Evolutionary conservation across 768 basidiomycete genomes (phyloP).

Genomic region (Melanogaster broomeanus): DNA sequence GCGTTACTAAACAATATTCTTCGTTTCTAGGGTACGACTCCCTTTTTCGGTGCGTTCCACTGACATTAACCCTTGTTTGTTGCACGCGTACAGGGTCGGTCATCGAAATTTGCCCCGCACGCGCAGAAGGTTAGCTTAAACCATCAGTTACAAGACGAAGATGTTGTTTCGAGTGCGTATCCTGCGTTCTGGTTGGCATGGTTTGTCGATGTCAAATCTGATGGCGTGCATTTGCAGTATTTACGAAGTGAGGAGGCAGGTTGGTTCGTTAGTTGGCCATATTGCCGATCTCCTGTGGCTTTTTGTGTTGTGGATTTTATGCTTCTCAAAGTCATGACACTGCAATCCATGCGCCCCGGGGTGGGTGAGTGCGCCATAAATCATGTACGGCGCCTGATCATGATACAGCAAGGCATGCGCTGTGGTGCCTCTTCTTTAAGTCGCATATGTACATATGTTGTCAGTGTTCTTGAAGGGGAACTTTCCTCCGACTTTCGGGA

Average conservation of each 20-base stretch:
- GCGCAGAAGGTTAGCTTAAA: constrained; percentile 90
- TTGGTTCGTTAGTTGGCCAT: too few relatives aligned
- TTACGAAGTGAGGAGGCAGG: constrained; percentile 26
- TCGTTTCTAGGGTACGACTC: constrained; percentile 27
- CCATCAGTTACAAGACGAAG: constrained; percentile 85
- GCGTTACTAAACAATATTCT: constrained; percentile 3
- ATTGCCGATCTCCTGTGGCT: too few relatives aligned
- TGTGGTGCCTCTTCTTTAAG: too few relatives aligned
- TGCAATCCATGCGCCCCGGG: too few relatives aligned
- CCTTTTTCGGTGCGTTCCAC: neutral
- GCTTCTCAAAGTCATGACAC: too few relatives aligned
- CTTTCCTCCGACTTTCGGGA: too few relatives aligned
- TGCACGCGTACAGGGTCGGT: constrained; percentile 65
- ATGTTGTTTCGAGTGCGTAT: constrained; percentile 83
- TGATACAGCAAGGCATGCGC: too few relatives aligned
- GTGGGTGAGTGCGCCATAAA: too few relatives aligned
- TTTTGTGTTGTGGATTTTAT: too few relatives aligned
- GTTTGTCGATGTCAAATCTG: neutral
- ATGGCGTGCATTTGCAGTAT: constrained; percentile 21
- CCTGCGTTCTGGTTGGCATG: neutral
- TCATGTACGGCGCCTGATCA: too few relatives aligned
- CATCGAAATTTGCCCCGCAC: constrained; percentile 91
- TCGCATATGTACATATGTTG: too few relatives aligned
- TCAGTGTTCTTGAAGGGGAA: too few relatives aligned
- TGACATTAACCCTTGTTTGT: neutral